Conservation (phyloP, 805 yeast genomes). For the Kuraishia piskuri region DNA sequence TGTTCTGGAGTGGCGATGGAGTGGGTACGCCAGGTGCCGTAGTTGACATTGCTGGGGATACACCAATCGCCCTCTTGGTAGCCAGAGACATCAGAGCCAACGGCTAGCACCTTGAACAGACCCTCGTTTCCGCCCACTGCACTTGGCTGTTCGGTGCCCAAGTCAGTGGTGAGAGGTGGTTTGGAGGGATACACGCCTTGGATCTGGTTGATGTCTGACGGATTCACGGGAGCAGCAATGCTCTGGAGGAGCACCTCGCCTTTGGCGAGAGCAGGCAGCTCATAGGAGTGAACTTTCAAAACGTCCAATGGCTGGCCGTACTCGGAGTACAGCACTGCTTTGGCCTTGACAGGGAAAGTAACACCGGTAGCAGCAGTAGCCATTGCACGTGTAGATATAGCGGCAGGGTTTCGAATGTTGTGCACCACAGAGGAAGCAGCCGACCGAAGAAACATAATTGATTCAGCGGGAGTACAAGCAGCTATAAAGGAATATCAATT, state of each 20-base stretch:
- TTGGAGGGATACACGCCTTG: constrained; percentile 81
- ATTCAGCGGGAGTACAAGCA: background rate
- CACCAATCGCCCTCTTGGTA: constrained; percentile 78
- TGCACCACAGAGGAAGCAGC: background rate
- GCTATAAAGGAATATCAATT: background rate
- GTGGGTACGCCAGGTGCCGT: constrained; percentile 93
- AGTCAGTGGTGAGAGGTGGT: constrained; percentile 49
- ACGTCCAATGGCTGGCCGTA: constrained; percentile 63
- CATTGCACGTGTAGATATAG: background rate
- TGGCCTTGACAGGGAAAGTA: constrained; percentile 23
- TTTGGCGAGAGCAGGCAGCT: constrained; percentile 35
- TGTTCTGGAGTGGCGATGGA: constrained; percentile 44
- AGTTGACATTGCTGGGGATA: constrained; percentile 65
- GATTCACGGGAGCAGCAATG: constrained; percentile 81
- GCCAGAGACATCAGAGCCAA: constrained; percentile 42
- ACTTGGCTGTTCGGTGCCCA: constrained; percentile 53
- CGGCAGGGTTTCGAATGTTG: background rate
- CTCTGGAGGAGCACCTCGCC: constrained; percentile 54
- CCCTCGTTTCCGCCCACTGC: constrained; percentile 96
- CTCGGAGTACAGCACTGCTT: constrained; percentile 56
- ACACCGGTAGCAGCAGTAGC: too few relatives aligned
- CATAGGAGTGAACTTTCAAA: constrained; percentile 41
- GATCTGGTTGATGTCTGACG: constrained; percentile 80
- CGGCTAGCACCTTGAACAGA: constrained; percentile 71
- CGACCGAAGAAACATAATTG: background rate